These are phyloP conservation scores for Keithomyces neogunnii DNA, from an alignment of 2,329 filamentous ascomycete genomes.

Conservation along the genomic window DNA sequence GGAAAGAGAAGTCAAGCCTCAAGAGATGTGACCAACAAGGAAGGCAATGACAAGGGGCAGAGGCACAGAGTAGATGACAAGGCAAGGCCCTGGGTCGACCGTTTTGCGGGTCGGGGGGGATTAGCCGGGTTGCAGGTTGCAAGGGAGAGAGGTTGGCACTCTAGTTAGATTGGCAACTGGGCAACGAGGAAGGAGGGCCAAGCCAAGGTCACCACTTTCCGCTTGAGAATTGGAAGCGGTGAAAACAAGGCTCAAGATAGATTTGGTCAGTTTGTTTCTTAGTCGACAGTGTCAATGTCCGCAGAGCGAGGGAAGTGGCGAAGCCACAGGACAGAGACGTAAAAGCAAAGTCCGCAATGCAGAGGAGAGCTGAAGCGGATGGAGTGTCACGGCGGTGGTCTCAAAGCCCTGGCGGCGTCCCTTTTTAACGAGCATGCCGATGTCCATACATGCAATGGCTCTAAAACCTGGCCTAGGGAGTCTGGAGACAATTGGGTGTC, in stretches of 20 bases:
- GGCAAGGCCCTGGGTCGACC: constrained; percentile 4
- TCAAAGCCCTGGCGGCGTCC: too few relatives aligned
- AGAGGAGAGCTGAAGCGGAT: not conserved
- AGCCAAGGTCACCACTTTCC: not conserved
- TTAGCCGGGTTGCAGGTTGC: constrained; percentile 1
- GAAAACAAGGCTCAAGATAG: not conserved
- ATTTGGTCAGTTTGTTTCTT: not conserved
- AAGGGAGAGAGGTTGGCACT: not conserved
- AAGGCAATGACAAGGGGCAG: not conserved
- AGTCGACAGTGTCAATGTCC: not conserved
- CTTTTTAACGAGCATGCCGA: too few relatives aligned
- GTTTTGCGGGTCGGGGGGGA: constrained; percentile 5
- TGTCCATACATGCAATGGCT: too few relatives aligned
- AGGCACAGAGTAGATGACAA: not conserved
- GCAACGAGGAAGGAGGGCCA: too few relatives aligned
- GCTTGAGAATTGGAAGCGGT: not conserved
- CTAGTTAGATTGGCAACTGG: not conserved
- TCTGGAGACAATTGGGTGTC: too few relatives aligned
- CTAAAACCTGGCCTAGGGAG: too few relatives aligned
- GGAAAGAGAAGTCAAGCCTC: constrained; percentile 1
- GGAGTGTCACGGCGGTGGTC: not conserved
- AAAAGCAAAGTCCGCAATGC: not conserved
- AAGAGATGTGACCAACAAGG: constrained; percentile 4
- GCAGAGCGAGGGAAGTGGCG: not conserved
- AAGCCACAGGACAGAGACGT: not conserved